Base-by-base conservation (phyloP, 192 early-diverging fungal genomes). In the Dissophora globulifera region DNA sequence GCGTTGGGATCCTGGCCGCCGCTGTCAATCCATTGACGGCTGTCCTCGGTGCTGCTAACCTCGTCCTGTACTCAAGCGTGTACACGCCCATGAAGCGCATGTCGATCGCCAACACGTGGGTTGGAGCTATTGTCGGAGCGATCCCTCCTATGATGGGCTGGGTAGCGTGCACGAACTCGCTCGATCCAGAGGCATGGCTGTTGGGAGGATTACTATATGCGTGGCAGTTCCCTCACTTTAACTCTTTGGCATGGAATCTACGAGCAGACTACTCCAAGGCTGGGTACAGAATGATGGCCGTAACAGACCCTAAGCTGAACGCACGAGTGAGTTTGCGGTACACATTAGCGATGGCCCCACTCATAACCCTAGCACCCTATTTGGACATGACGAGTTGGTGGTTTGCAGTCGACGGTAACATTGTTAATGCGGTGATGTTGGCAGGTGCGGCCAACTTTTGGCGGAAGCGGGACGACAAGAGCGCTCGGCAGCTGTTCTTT, bases 211-310 rank as follows among this genome's bases (percentile, higher is more conserved):
- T 95, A 2, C 80, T 99, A 41, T 99, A 94, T 79, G 92, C 95
- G 0, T 99, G 97, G 97, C 97, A 99, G 83, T 99, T 99, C 79
- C 97, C 97, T 27, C 97, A 99, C 71, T 99, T 99, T 72, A 99
- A 99, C 80, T 87, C 95, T 3, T 75, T 99, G 23, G 85, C 90
- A 16, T 96, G 95, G 91, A 95, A 94, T 51, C 82, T 99, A 47
- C 83, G 95, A 2, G 88, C 90, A 4, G 97, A 99, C 74, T 99
- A 99, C 80, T 91, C 93, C 10, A 97, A 97, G 75, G 97, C 97
- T 2, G 97, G 97, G 2, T 99, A 97, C 81, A 84, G 90, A 2
- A 99, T 99, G 97, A 95, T 94, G 91, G 86, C 90, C 2, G 94
- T 94, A 0, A 91, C 88, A 1, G 87, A 93, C 57, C 97, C 97